A percentile compares a stretch with the other conserved stretches of the same genome.
phyloP scores from a whole-genome alignment of 768 basidiomycete species.

The Leccinum fibrillosum region DNA sequence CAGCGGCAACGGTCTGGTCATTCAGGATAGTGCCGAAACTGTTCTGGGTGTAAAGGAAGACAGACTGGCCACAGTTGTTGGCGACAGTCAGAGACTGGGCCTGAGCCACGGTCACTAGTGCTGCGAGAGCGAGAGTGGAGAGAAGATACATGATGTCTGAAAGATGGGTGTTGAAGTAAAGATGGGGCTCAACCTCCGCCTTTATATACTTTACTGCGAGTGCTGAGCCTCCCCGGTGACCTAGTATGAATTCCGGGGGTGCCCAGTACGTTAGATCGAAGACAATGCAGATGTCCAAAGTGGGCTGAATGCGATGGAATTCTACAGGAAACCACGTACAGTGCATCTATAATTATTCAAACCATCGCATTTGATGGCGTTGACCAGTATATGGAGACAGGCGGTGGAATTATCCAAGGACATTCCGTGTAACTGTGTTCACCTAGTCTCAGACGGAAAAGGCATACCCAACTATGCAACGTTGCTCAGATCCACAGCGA shows the following conservation, averaged over 20 bases:
- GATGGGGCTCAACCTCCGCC: not conserved
- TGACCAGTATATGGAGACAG: not conserved
- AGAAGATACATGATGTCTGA: constrained; percentile 1
- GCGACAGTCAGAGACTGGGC: constrained; percentile 30
- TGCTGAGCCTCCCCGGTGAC: not conserved
- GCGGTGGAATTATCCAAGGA: not conserved
- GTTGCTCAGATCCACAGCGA: not conserved
- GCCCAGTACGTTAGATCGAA: not conserved
- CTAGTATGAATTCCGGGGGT: not conserved
- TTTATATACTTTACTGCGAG: constrained; percentile 14
- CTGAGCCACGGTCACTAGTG: constrained; percentile 1
- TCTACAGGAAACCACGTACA: not conserved
- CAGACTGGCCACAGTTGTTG: constrained; percentile 25
- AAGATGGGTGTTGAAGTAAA: not conserved
- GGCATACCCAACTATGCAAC: not conserved
- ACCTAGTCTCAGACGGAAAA: not conserved
- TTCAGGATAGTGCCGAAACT: constrained; percentile 28
- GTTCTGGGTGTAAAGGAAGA: constrained; percentile 30
- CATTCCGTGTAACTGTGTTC: not conserved
- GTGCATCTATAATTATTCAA: not conserved
- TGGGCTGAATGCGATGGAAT: not conserved
- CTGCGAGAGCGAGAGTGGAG: not conserved
- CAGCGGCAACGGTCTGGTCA: constrained; percentile 24
- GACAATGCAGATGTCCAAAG: not conserved
- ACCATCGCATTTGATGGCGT: not conserved